These are phyloP conservation scores for Chlamydomonas reinhardtii DNA, from an alignment of 163 green algal species.

Conservation along the genomic window DNA sequence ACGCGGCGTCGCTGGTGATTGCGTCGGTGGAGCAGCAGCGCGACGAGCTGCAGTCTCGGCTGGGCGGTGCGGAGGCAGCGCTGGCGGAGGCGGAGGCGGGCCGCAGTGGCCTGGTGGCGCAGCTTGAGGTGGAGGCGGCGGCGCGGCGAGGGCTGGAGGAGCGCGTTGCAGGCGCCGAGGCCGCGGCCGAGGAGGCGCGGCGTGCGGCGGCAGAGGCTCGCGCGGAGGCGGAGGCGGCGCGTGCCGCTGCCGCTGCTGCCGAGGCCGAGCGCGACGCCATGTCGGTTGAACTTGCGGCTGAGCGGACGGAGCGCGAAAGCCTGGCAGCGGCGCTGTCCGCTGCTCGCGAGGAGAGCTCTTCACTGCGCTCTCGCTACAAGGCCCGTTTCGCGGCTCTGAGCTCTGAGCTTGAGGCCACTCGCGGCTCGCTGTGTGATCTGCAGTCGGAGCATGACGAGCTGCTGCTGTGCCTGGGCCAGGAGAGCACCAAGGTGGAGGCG, in stretches of 20 bases:
- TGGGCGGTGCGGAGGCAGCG: conserved; percentile 31
- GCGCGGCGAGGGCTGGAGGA: not conserved
- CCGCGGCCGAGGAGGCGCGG: not conserved
- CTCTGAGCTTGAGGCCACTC: conserved; percentile 30
- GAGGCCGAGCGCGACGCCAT: conserved; percentile 27
- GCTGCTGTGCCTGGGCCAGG: conserved; percentile 60
- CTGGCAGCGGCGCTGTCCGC: conserved; percentile 25
- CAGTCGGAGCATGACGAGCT: conserved; percentile 53
- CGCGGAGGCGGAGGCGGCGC: conserved; percentile 19
- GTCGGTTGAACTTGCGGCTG: conserved; percentile 20
- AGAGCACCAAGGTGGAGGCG: conserved; percentile 53
- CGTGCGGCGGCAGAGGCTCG: not conserved
- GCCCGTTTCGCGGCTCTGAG: not conserved
- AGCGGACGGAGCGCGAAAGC: conserved; percentile 27
- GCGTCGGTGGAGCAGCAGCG: conserved; percentile 21
- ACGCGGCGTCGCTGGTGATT: conserved; percentile 33
- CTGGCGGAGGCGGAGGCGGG: conserved; percentile 25
- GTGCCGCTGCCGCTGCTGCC: not conserved
- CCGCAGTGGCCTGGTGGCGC: conserved; percentile 19
- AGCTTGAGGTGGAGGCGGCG: not conserved
- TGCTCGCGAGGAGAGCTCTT: not conserved
- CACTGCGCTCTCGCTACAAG: conserved; percentile 8
- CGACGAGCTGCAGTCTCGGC: conserved; percentile 23
- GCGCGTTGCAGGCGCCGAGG: not conserved
- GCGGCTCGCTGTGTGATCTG: not conserved